A percentile compares a stretch with the other conserved stretches of the same genome.
Evolutionary conservation across 441 rosid species (phyloP).

Genomic region (Mallotus repandus): DNA sequence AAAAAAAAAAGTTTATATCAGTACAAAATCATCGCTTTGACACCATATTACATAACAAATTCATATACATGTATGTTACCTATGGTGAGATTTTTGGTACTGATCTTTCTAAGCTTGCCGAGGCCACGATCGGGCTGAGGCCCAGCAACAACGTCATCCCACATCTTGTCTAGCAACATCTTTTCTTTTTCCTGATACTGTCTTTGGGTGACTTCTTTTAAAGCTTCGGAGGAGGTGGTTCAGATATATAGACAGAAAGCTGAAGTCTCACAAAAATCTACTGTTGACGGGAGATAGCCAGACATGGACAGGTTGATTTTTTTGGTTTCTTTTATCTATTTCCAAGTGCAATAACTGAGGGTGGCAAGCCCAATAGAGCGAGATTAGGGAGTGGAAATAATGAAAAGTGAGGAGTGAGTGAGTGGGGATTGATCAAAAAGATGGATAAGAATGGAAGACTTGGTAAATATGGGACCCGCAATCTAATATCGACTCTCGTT

Average conservation of each 20-base stretch:
- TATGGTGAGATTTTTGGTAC: slow-evolving; percentile 43
- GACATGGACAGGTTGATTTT: neutral
- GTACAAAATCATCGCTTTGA: too few species aligned
- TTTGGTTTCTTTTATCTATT: neutral
- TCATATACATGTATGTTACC: slow-evolving; percentile 27
- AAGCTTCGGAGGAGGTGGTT: rapidly evolving
- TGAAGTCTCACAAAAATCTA: neutral
- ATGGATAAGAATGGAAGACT: slow-evolving; percentile 48
- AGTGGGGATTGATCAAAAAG: slow-evolving; percentile 22
- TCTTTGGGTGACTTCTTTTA: neutral
- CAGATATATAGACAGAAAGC: slow-evolving; percentile 25
- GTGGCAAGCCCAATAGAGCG: too few species aligned
- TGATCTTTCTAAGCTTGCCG: slow-evolving; percentile 69
- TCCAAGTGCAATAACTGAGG: neutral
- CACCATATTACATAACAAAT: neutral
- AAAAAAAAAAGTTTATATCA: neutral
- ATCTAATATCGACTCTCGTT: slow-evolving; percentile 26
- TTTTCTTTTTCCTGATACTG: neutral
- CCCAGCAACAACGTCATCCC: slow-evolving; percentile 91
- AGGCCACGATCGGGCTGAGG: slow-evolving; percentile 92
- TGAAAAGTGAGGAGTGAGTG: slow-evolving; percentile 13
- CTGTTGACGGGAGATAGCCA: neutral
- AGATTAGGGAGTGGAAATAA: slow-evolving; percentile 8
- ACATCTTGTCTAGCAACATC: slow-evolving; percentile 71
- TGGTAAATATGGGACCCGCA: slow-evolving; percentile 37